Base-by-base conservation (phyloP, 2,329 filamentous ascomycete species). In the Hypoxylon sp. region DNA sequence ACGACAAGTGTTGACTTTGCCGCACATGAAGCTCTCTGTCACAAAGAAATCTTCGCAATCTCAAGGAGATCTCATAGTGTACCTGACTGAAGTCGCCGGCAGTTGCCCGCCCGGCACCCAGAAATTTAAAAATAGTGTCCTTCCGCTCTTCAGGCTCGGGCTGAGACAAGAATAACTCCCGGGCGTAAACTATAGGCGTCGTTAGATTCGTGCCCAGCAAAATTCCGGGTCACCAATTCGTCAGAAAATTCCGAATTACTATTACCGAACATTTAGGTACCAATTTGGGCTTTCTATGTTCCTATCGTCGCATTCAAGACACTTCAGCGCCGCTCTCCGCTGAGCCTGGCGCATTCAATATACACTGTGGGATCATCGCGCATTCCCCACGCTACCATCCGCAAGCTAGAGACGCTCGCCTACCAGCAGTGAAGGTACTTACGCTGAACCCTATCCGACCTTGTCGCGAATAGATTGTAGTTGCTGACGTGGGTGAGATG, bases 401-500 rank as follows among this genome's bases (percentile, higher is more conserved):
- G 45, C 32, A 21, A 43, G 25, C n/a, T 5, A 29, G n/a, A 14
- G 39, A 57, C 37, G 34, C 25, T 25, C 4, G 34, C 29, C 37
- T 30, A 14, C 29, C 23, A 43, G 19, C 43, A 14, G 19, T 59
- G 25, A 43, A 23, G 21, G 29, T 52, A 37, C 19, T 5, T 57
- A 21, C 52, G 23, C 52, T 52, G 11, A 30, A 25, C 11, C 32
- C 45, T 45, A 39, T 34, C 21, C 16, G 37, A 19, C 21, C 11
- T 21, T 25, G 58, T 54, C 29, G 12, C 59, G 34, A 21, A 57
- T 68, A 68, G 16, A 68, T 63, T 66, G 32, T 56, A 50, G 37
- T 27, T 47, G 19, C 47, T 11, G 57, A 19, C n/a, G 32, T n/a
- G 16, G 34, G 8, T 37, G 34, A 37, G 45, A 39, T 59, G 50